Percentiles rank a stretch among this genome's conserved stretches.
Evolutionary conservation across 257 asterid genomes (phyloP).

Genomic region (Paraleonurus japonicus): DNA sequence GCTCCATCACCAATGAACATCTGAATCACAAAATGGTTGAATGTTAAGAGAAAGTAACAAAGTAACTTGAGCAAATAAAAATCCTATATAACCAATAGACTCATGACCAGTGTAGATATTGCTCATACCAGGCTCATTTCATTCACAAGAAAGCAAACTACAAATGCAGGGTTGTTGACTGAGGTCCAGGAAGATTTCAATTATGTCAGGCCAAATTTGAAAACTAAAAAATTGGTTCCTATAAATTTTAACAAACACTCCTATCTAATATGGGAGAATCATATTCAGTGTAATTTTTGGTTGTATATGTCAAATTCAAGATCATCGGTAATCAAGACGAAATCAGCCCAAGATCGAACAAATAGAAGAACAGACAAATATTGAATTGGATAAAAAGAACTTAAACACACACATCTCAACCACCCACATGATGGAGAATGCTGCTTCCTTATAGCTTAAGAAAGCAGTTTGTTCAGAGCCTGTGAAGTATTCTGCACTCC

Average conservation of each 20-base stretch:
- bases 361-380: background rate
- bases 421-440: background rate
- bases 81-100: background rate
- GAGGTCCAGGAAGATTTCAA: background rate
- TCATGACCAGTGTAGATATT: background rate
- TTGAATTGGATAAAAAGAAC: background rate
- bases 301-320: background rate
- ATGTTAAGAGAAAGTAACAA: background rate
- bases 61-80: background rate
- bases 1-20: constrained; percentile 94
- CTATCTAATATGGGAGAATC: background rate
- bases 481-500: background rate
- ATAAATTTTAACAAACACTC: background rate
- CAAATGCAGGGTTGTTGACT: background rate
- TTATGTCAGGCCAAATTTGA: background rate
- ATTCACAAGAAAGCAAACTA: background rate
- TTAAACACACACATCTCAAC: background rate
- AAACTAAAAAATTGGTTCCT: background rate
- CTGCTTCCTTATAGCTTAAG: background rate
- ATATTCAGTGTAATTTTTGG: background rate
- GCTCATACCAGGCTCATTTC: background rate
- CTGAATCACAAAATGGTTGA: constrained; percentile 32
- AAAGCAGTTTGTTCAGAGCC: background rate
- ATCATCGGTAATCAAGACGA: background rate
- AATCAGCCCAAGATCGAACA: background rate